Percentiles rank a stretch among this genome's conserved stretches.
Conservation (phyloP, 1,284 basidiomycete species). For the Xanthoconium separans region DNA sequence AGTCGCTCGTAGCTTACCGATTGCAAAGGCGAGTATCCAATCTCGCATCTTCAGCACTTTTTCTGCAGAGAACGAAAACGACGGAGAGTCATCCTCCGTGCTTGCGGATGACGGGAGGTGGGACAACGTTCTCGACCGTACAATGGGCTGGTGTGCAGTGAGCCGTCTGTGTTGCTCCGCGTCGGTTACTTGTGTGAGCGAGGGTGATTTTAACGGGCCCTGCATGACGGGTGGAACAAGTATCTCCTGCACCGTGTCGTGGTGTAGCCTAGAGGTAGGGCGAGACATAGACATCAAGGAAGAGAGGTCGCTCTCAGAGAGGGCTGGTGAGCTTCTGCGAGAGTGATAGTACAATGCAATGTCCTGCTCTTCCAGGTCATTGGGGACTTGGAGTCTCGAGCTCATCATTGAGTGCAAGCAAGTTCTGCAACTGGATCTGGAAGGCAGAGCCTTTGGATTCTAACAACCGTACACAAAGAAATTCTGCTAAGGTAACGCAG, state of each 20-base stretch:
- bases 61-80: constrained; percentile 45
- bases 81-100: constrained; percentile 6
- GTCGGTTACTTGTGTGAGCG: constrained; percentile 23
- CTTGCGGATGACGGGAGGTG: constrained; percentile 20
- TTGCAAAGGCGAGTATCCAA: constrained; percentile 79
- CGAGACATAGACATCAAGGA: constrained; percentile 20
- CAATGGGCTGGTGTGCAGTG: constrained; percentile 12
- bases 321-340: constrained; percentile 21
- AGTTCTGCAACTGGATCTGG: background rate
- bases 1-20: constrained; percentile 49
- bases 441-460: background rate
- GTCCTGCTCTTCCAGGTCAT: constrained; percentile 31
- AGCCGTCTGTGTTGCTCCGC: constrained; percentile 9
- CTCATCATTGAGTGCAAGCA: constrained; percentile 8
- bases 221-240: background rate
- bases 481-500: no score
- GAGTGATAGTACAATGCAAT: constrained; percentile 30
- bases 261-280: constrained; percentile 13
- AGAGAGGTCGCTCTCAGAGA: constrained; percentile 30
- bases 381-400: constrained; percentile 8
- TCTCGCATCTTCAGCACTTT: constrained; percentile 55
- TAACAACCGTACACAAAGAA: no score
- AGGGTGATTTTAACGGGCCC: constrained; percentile 25
- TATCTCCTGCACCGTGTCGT: background rate
- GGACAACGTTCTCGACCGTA: constrained; percentile 44